Evolutionary conservation across 441 rosid species (phyloP).

Genomic region (Croton laevigatus): DNA sequence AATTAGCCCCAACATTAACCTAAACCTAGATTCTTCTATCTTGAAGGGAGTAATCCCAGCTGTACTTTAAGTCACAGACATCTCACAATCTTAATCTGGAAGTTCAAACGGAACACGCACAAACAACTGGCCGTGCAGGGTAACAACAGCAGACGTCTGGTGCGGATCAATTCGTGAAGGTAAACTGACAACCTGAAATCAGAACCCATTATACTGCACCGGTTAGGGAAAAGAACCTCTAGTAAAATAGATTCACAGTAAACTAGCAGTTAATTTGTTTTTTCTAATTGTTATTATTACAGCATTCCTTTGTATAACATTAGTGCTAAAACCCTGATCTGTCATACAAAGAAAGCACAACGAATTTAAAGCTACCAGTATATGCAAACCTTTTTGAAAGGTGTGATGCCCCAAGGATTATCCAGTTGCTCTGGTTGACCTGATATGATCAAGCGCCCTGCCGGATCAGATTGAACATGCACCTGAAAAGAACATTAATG

Average conservation of each 20-base stretch:
- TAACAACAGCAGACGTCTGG: constrained; percentile 96
- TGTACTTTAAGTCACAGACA: neutral
- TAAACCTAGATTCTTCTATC: neutral
- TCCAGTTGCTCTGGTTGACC: constrained; percentile 65
- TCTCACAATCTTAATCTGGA: constrained; percentile 23
- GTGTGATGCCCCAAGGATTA: constrained; percentile 79
- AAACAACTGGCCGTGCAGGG: constrained; percentile 85
- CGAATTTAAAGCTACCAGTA: neutral
- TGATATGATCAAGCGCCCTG: constrained; percentile 65
- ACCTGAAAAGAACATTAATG: constrained; percentile 35
- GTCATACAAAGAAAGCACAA: neutral
- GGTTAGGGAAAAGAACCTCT: too few species aligned
- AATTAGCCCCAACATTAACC: constrained; percentile 8
- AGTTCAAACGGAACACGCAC: constrained; percentile 87
- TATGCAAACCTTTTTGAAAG: constrained; percentile 62
- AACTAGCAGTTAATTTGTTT: neutral
- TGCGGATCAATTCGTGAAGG: constrained; percentile 86
- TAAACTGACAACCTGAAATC: constrained; percentile 72
- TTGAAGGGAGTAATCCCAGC: neutral
- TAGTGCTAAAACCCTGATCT: neutral
- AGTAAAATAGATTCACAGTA: neutral
- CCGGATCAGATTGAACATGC: constrained; percentile 75
- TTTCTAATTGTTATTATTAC: neutral
- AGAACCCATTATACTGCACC: neutral
- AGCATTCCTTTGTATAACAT: neutral